phyloP scores from a whole-genome alignment of 2,329 filamentous ascomycete genomes.

The Hypoxylon sp. region DNA sequence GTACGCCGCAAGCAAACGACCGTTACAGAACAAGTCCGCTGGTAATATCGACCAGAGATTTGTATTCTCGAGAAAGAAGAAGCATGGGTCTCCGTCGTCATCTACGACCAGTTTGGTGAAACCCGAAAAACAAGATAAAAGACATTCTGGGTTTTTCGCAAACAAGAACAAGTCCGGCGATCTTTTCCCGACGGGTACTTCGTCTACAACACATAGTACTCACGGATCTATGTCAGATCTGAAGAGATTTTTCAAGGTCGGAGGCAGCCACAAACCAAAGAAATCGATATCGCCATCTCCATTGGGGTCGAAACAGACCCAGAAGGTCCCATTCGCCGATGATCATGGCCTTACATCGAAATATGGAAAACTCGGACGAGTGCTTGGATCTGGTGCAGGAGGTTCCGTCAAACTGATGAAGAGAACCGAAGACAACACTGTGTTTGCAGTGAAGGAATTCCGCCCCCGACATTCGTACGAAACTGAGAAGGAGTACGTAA shows the following conservation, averaged over 20 bases:
- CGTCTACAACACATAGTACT: slow-evolving; percentile 60
- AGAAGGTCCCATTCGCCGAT: slow-evolving; percentile 88
- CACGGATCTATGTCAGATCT: slow-evolving; percentile 92
- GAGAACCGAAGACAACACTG: slow-evolving; percentile 87
- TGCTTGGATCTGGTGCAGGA: slow-evolving; percentile 91
- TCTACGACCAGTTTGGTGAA: slow-evolving; percentile 62
- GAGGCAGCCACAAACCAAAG: slow-evolving; percentile 74
- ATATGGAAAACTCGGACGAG: slow-evolving; percentile 94
- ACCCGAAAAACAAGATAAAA: slow-evolving; percentile 58
- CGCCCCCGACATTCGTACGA: slow-evolving; percentile 91
- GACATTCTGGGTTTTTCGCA: slow-evolving; percentile 56
- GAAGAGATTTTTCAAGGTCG: slow-evolving; percentile 94
- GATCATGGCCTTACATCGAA: slow-evolving; percentile 90
- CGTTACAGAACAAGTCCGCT: slow-evolving; percentile 71
- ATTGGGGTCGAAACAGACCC: slow-evolving; percentile 57
- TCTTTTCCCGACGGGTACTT: slow-evolving; percentile 55
- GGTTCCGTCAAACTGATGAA: slow-evolving; percentile 96
- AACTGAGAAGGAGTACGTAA: slow-evolving; percentile 93
- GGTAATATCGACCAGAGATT: slow-evolving; percentile 79
- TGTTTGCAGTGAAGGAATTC: slow-evolving; percentile 98
- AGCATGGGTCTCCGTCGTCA: slow-evolving; percentile 64
- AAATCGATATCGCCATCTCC: slow-evolving; percentile 71
- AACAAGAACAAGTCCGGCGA: slow-evolving; percentile 53
- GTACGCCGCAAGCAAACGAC: slow-evolving; percentile 82
- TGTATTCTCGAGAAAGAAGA: slow-evolving; percentile 81